These are phyloP conservation scores for Paratinospora sagittata DNA, from an alignment of 164 flowering plant genomes.

Conservation along the genomic window DNA sequence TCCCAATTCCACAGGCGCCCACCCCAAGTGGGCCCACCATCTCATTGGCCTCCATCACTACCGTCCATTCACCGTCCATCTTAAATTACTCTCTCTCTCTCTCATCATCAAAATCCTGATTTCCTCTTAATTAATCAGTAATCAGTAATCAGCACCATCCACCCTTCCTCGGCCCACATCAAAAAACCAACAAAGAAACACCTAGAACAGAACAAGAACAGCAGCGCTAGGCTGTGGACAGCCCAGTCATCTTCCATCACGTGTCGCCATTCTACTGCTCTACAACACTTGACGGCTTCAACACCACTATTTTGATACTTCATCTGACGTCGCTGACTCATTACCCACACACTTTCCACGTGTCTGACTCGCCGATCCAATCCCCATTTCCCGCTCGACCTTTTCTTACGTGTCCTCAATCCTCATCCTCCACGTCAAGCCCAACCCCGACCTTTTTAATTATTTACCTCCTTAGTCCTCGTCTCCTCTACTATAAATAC, in stretches of 20 bases:
- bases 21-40: not conserved
- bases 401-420: slow-evolving; percentile 4
- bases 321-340: not conserved
- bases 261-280: not conserved
- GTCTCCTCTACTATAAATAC: not conserved
- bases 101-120: not conserved
- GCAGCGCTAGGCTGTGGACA: not conserved
- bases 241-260: not conserved
- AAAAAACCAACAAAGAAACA: not conserved
- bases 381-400: not conserved
- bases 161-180: not conserved
- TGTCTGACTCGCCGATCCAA: slow-evolving; percentile 7
- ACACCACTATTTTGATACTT: not conserved
- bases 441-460: not conserved
- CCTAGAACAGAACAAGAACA: not conserved
- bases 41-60: not conserved
- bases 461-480: not conserved
- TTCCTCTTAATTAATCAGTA: too few relatives aligned
- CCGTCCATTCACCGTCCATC: not conserved
- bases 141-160: too few relatives aligned
- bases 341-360: not conserved
- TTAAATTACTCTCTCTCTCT: too few relatives aligned
- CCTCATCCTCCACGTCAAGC: slow-evolving; percentile 4
- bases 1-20: too few relatives aligned
- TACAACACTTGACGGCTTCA: slow-evolving; percentile 1